These are phyloP conservation scores for Lachancea quebecensis DNA, from an alignment of 805 yeast species.

Conservation along the genomic window DNA sequence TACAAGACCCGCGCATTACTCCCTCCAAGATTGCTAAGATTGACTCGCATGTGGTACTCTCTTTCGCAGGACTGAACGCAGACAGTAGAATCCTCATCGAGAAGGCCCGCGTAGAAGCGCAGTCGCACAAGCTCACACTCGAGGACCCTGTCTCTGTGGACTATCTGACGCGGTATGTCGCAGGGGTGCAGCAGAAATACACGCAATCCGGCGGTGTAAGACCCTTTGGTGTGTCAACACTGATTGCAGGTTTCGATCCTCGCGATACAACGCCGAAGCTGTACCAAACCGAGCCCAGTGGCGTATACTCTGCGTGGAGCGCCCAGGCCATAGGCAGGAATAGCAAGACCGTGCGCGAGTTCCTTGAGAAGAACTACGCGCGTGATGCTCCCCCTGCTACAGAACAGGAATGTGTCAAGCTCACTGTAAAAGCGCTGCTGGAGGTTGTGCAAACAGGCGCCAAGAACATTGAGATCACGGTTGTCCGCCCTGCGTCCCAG, in stretches of 20 bases:
- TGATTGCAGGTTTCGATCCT: conserved; percentile 92
- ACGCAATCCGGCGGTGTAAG: conserved; percentile 98
- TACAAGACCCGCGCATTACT: conserved; percentile 94
- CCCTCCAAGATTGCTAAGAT: conserved; percentile 90
- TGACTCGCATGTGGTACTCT: conserved; percentile 84
- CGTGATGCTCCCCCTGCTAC: conserved; percentile 45
- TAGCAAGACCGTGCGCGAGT: conserved; percentile 90
- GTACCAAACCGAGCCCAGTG: conserved; percentile 95
- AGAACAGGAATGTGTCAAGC: conserved; percentile 65
- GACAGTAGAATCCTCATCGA: conserved; percentile 93
- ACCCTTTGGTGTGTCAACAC: conserved; percentile 93
- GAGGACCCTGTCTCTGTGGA: conserved; percentile 92
- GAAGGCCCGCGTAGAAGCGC: conserved; percentile 94
- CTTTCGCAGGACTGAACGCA: conserved; percentile 98
- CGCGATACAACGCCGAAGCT: conserved; percentile 67
- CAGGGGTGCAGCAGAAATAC: conserved; percentile 96
- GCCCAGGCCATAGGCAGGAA: conserved; percentile 96
- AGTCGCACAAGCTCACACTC: conserved; percentile 84
- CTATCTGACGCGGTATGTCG: conserved; percentile 86
- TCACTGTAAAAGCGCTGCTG: conserved; percentile 78
- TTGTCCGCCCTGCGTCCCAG: conserved; percentile 63
- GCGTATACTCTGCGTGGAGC: conserved; percentile 95
- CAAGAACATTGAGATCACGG: conserved; percentile 87
- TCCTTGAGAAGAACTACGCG: conserved; percentile 79
- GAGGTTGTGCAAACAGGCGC: conserved; percentile 99